These are phyloP conservation scores for Pseudoperonospora humuli DNA, from an alignment of 352 stramenopile genomes.

Conservation along the genomic window DNA sequence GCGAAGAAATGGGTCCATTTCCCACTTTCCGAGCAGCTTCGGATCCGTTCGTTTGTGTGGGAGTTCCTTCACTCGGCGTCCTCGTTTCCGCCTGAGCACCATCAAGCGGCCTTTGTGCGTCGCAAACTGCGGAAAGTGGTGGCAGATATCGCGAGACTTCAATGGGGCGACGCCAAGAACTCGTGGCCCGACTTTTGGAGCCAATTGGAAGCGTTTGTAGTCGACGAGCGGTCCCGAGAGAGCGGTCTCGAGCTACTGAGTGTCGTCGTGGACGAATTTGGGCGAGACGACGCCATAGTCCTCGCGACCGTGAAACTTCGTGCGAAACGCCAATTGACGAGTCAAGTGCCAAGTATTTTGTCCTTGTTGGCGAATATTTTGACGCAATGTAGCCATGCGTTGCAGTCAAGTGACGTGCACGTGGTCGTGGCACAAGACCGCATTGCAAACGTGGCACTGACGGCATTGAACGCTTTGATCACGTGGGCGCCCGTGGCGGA, in stretches of 20 bases:
- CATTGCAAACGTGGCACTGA: conserved; percentile 41
- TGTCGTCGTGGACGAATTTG: conserved; percentile 66
- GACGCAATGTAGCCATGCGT: conserved; percentile 30
- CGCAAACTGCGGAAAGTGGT: no score
- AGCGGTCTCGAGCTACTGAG: conserved; percentile 48
- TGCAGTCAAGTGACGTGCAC: conserved; percentile 22
- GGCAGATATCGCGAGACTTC: no score
- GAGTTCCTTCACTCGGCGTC: no score
- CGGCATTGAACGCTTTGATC: conserved; percentile 43
- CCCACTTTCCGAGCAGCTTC: no score
- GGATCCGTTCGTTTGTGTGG: no score
- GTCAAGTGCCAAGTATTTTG: conserved; percentile 43
- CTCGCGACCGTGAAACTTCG: conserved; percentile 40
- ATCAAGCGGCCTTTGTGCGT: no score
- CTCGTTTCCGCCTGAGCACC: no score
- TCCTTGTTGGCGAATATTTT: conserved; percentile 43
- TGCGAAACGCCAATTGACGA: conserved; percentile 31
- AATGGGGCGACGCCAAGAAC: no score
- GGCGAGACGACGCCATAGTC: conserved; percentile 50
- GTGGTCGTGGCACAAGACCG: conserved; percentile 29
- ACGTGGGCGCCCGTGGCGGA: conserved; percentile 50
- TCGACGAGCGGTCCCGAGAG: conserved; percentile 31
- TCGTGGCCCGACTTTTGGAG: no score
- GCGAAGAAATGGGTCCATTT: no score
- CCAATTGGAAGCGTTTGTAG: conserved; percentile 50